Percentiles rank a stretch among this genome's conserved stretches.
phyloP scores from a whole-genome alignment of 768 basidiomycete genomes.

The Dioszegia aurantiaca region DNA sequence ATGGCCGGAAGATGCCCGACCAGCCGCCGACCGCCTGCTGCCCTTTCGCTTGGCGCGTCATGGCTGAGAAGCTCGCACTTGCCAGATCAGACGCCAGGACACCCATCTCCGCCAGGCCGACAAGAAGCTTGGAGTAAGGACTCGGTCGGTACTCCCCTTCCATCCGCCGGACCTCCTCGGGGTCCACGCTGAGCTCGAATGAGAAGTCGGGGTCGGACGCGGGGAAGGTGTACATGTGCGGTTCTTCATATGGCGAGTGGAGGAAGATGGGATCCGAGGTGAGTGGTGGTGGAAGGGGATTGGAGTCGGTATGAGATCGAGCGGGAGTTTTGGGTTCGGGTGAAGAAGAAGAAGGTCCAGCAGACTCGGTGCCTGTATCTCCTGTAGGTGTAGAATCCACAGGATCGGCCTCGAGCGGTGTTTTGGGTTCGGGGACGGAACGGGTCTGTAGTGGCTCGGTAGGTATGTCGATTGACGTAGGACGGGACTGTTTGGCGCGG shows the following conservation, averaged over 20 bases:
- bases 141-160: conserved; percentile 28
- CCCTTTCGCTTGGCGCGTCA: conserved; percentile 2
- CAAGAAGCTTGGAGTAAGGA: conserved; percentile 37
- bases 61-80: conserved; percentile 2
- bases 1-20: conserved; percentile 34
- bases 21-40: conserved; percentile 4
- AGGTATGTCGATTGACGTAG: conserved; percentile 4
- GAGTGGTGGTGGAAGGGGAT: conserved; percentile 29
- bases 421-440: neutral
- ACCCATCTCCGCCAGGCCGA: conserved; percentile 40
- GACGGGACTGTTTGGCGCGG: neutral
- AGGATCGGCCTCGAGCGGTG: conserved; percentile 1
- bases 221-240: conserved; percentile 33
- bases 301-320: conserved; percentile 13
- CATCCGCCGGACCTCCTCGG: conserved; percentile 18
- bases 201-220: conserved; percentile 38
- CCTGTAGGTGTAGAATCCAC: conserved; percentile 12
- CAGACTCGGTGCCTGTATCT: conserved; percentile 24
- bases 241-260: conserved; percentile 44
- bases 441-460: neutral
- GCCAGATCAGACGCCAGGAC: conserved; percentile 31
- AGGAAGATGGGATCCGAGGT: conserved; percentile 36
- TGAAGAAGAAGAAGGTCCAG: conserved; percentile 40
- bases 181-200: conserved; percentile 31
- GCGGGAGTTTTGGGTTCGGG: conserved; percentile 41